phyloP scores from a whole-genome alignment of 371 early-diverging fungal species.

The Coemansia sp. region DNA sequence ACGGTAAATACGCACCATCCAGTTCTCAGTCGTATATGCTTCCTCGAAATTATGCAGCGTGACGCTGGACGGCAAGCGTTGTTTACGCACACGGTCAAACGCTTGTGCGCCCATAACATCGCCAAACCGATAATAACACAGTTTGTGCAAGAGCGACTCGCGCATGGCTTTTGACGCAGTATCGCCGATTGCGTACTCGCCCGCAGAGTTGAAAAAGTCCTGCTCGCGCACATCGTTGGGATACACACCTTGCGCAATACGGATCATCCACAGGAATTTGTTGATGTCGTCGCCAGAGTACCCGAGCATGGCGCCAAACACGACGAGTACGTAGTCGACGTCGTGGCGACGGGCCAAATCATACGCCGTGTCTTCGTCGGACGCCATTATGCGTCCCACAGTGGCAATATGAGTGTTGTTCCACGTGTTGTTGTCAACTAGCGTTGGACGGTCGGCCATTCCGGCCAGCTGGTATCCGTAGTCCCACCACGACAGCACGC shows the following conservation, averaged over 20 bases:
- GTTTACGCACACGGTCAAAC: constrained; percentile 86
- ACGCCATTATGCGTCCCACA: constrained; percentile 93
- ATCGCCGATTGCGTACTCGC: constrained; percentile 93
- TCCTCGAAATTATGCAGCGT: constrained; percentile 87
- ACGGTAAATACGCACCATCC: constrained; percentile 96
- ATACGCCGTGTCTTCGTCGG: constrained; percentile 87
- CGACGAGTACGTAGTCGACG: constrained; percentile 94
- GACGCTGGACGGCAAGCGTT: constrained; percentile 72
- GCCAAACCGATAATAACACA: constrained; percentile 91
- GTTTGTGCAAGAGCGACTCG: constrained; percentile 93
- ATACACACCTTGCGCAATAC: constrained; percentile 96
- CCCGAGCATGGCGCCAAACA: constrained; percentile 94
- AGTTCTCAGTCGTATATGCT: constrained; percentile 85
- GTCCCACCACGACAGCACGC: constrained; percentile 99
- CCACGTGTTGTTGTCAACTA: constrained; percentile 99
- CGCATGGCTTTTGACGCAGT: constrained; percentile 87
- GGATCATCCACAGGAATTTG: constrained; percentile 99
- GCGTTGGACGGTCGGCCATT: constrained; percentile 93
- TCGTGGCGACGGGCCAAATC: constrained; percentile 87
- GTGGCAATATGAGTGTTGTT: constrained; percentile 99
- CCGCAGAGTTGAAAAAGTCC: constrained; percentile 81
- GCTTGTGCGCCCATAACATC: constrained; percentile 79
- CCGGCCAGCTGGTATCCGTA: constrained; percentile 99
- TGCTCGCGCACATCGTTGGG: constrained; percentile 88
- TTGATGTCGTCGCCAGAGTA: constrained; percentile 99